Conservation (phyloP, 306 rosid genomes). For the Prosopis cineraria region DNA sequence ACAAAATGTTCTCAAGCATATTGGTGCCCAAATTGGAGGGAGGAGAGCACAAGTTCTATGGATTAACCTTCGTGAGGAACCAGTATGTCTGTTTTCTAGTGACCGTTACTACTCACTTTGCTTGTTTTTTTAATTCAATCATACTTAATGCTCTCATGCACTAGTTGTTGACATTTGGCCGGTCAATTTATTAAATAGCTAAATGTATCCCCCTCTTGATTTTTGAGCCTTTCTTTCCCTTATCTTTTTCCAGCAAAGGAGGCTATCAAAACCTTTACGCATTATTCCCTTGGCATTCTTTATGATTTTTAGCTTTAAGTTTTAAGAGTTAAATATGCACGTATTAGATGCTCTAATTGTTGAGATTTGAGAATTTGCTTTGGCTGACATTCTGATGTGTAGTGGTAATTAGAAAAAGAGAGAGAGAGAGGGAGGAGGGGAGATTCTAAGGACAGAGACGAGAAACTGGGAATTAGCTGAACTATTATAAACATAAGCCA, state of each 20-base stretch:
- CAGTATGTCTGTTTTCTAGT: slow-evolving; percentile 44
- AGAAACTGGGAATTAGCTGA: background rate
- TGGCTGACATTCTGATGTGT: background rate
- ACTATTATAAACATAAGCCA: background rate
- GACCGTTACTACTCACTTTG: background rate
- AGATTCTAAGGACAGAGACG: background rate
- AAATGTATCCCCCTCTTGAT: background rate
- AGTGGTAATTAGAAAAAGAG: background rate
- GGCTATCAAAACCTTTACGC: background rate
- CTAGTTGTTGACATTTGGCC: background rate
- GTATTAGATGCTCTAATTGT: background rate
- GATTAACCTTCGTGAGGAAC: slow-evolving; percentile 95
- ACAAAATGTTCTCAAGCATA: slow-evolving; percentile 74
- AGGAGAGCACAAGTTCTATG: slow-evolving; percentile 64
- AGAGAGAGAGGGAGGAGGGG: background rate
- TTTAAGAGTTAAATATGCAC: background rate
- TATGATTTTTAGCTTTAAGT: background rate
- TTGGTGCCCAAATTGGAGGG: slow-evolving; percentile 62
- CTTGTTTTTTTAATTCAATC: background rate
- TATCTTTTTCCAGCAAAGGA: background rate
- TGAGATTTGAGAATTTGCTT: background rate
- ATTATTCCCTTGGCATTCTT: background rate
- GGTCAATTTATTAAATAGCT: background rate
- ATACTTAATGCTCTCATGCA: background rate
- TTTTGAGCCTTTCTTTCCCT: background rate